phyloP scores from a whole-genome alignment of 768 basidiomycete species.

The Xerocomellus dryophilus region DNA sequence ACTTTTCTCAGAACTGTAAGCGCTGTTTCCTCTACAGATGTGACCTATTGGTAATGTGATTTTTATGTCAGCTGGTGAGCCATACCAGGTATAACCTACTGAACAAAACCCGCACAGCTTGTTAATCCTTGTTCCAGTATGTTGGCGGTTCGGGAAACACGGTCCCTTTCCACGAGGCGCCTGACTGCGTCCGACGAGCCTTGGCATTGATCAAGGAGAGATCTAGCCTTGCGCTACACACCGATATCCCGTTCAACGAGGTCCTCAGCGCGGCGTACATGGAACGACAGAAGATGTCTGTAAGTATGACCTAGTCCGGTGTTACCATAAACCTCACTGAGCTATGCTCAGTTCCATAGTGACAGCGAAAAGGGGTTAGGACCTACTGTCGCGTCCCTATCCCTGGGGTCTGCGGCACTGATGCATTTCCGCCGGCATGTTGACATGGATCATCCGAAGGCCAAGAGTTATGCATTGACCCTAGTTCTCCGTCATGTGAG shows the following conservation, averaged over 20 bases:
- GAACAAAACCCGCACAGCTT: not conserved
- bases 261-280: conserved; percentile 81
- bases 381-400: conserved; percentile 69
- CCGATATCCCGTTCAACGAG: conserved; percentile 60
- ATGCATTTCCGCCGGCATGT: conserved; percentile 71
- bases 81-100: conserved; percentile 59
- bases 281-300: conserved; percentile 83
- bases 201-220: conserved; percentile 57
- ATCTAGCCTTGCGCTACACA: conserved; percentile 44
- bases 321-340: conserved; percentile 3
- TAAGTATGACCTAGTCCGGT: conserved; percentile 32
- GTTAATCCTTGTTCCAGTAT: conserved; percentile 47
- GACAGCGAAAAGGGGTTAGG: conserved; percentile 75
- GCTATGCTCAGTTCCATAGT: conserved; percentile 62
- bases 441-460: conserved; percentile 34
- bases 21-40: conserved; percentile 1
- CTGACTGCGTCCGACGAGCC: conserved; percentile 56
- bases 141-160: conserved; percentile 76
- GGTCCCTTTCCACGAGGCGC: conserved; percentile 57
- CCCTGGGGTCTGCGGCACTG: conserved; percentile 69
- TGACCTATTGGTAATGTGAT: not conserved
- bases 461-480: conserved; percentile 40
- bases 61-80: conserved; percentile 59
- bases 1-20: conserved; percentile 84
- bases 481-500: conserved; percentile 67